Conservation (phyloP, 2,329 filamentous ascomycete species). For the Rhinocladiella mackenziei region DNA sequence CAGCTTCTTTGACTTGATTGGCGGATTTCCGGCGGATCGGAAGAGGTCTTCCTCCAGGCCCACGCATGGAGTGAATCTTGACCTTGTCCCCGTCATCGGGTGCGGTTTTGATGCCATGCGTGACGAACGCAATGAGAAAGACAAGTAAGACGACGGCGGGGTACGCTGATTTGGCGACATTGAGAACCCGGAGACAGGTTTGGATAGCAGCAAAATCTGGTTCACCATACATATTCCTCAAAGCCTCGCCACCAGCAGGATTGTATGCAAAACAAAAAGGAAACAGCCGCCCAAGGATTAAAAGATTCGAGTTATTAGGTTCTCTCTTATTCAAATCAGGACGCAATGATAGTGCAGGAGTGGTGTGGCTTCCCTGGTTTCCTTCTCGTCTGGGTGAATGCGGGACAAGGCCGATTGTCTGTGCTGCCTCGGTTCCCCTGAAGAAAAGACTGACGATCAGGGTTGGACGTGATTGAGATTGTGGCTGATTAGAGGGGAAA, state of each 20-base stretch:
- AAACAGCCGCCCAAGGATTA: slow-evolving; percentile 25
- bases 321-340: slow-evolving; percentile 1
- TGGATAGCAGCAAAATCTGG: slow-evolving; percentile 21
- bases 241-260: slow-evolving; percentile 5
- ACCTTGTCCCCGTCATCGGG: slow-evolving; percentile 43
- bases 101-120: slow-evolving; percentile 56
- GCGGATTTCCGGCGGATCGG: slow-evolving; percentile 60
- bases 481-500: too few species aligned
- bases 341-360: slow-evolving; percentile 1
- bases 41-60: slow-evolving; percentile 85
- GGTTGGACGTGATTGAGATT: background rate
- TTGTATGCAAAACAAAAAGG: slow-evolving; percentile 22
- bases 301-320: slow-evolving; percentile 7
- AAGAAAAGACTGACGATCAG: slow-evolving; percentile 7
- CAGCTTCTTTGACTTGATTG: slow-evolving; percentile 46
- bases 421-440: slow-evolving; percentile 16
- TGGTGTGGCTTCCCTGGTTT: background rate
- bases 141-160: slow-evolving; percentile 62
- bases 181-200: slow-evolving; percentile 23
- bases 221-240: slow-evolving; percentile 18
- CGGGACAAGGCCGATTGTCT: slow-evolving; percentile 13
- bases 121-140: slow-evolving; percentile 60
- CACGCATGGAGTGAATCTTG: slow-evolving; percentile 40
- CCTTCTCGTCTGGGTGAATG: slow-evolving; percentile 3
- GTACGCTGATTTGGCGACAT: slow-evolving; percentile 47